Conservation (phyloP, 1,284 basidiomycete genomes). For the Pyrrhoderma noxium region DNA sequence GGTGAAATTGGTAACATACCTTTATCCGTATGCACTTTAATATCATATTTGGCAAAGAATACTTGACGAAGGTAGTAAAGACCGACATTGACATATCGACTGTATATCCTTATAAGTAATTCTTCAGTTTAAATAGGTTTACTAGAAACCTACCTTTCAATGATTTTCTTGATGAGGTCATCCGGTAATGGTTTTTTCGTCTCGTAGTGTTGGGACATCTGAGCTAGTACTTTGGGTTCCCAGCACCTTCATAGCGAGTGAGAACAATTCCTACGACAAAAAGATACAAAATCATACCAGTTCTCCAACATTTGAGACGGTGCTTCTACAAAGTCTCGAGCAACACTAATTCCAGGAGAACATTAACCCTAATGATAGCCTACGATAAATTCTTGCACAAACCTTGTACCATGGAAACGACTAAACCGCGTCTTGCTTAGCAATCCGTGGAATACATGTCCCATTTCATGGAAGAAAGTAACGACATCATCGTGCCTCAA, state of each 20-base stretch:
- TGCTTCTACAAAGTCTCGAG: slow-evolving; percentile 80
- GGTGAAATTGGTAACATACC: slow-evolving; percentile 29
- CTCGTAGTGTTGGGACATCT: slow-evolving; percentile 75
- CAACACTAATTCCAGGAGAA: slow-evolving; percentile 39
- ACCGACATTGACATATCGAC: slow-evolving; percentile 75
- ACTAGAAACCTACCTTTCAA: slow-evolving; percentile 68
- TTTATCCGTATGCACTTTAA: slow-evolving; percentile 67
- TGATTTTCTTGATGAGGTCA: slow-evolving; percentile 72
- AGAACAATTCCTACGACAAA: too few relatives aligned
- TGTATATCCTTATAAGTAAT: slow-evolving; percentile 24
- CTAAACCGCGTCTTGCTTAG: slow-evolving; percentile 65
- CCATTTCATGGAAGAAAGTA: slow-evolving; percentile 80
- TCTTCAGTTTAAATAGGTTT: too few relatives aligned
- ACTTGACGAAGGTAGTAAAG: slow-evolving; percentile 75
- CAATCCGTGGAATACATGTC: slow-evolving; percentile 81
- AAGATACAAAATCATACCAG: slow-evolving; percentile 41
- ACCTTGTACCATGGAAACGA: slow-evolving; percentile 75
- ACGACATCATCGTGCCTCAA: slow-evolving; percentile 79
- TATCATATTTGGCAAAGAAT: slow-evolving; percentile 76
- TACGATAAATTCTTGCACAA: slow-evolving; percentile 13
- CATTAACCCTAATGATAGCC: too few relatives aligned
- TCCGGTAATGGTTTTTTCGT: slow-evolving; percentile 64
- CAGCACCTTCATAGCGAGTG: too few relatives aligned
- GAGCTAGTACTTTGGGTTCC: slow-evolving; percentile 66
- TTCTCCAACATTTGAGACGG: slow-evolving; percentile 89